Evolutionary conservation across 345 rosid genomes (phyloP).

Genomic region (Linum tenue): DNA sequence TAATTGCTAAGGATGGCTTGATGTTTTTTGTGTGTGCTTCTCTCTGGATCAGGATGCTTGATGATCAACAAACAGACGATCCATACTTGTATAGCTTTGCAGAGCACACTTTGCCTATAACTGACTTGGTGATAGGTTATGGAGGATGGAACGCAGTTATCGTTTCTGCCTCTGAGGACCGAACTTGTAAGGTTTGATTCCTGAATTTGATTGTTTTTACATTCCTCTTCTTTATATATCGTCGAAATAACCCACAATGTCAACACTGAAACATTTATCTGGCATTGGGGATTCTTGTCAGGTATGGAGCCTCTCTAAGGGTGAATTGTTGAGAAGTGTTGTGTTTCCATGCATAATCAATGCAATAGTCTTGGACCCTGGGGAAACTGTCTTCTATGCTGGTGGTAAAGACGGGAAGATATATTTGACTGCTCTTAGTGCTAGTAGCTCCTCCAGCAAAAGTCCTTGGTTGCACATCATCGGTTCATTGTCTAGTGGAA

Average conservation of each 20-base stretch:
- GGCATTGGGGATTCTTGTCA: conserved; percentile 16
- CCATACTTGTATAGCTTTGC: conserved; percentile 48
- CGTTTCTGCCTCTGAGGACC: conserved; percentile 82
- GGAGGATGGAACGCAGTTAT: conserved; percentile 64
- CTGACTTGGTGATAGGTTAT: conserved; percentile 50
- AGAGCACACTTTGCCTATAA: conserved; percentile 48
- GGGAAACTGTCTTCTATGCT: conserved; percentile 73
- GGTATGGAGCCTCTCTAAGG: conserved; percentile 80
- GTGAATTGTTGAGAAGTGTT: conserved; percentile 48
- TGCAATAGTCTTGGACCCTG: conserved; percentile 74
- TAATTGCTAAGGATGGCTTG: not conserved
- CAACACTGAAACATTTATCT: not conserved
- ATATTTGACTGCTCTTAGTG: conserved; percentile 55
- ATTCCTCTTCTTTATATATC: not conserved
- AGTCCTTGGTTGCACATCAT: conserved; percentile 49
- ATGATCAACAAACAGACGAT: conserved; percentile 43
- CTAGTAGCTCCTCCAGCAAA: conserved; percentile 34
- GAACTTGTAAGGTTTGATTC: conserved; percentile 64
- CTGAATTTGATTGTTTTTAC: no score
- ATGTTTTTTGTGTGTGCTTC: not conserved
- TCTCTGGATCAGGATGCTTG: conserved; percentile 49
- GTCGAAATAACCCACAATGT: not conserved
- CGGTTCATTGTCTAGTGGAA: conserved; percentile 50
- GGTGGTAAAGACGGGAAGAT: conserved; percentile 75
- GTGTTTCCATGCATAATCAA: conserved; percentile 65